phyloP scores from a whole-genome alignment of 2,329 filamentous ascomycete species.

The Botrytis elliptica region DNA sequence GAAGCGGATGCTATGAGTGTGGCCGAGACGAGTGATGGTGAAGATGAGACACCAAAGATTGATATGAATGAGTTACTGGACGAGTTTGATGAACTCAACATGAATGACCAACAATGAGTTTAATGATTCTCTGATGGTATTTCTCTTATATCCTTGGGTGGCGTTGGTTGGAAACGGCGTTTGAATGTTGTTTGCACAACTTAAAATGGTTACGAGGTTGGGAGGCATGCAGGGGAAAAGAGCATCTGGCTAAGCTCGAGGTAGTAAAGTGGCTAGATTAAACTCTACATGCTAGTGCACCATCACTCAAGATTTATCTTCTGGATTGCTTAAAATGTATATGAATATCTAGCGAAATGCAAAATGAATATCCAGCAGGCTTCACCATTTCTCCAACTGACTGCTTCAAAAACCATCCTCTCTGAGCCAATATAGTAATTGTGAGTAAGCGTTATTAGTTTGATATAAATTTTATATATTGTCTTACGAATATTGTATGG shows the following conservation, averaged over 20 bases:
- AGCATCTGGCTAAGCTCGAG: constrained; percentile 1
- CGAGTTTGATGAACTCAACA: constrained; percentile 85
- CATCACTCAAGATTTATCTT: background rate
- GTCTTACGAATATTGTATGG: too few species aligned
- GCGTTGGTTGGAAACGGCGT: constrained; percentile 18
- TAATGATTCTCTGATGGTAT: constrained; percentile 10
- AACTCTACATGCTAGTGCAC: background rate
- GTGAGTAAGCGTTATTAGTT: too few species aligned
- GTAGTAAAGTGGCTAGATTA: background rate
- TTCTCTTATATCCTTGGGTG: constrained; percentile 20
- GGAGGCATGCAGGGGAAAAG: background rate
- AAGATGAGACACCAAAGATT: constrained; percentile 67
- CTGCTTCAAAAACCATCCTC: background rate
- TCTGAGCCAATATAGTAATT: background rate
- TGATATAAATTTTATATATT: too few species aligned
- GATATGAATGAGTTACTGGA: constrained; percentile 82
- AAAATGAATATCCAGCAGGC: background rate
- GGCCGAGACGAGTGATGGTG: constrained; percentile 59
- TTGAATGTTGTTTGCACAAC: constrained; percentile 13
- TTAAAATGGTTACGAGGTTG: constrained; percentile 9
- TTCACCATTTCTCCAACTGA: background rate
- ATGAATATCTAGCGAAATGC: background rate
- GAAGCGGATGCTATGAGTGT: constrained; percentile 67
- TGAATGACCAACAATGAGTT: constrained; percentile 42
- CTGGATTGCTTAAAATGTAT: background rate